A percentile compares a stretch with the other conserved stretches of the same genome.
Evolutionary conservation across 2,329 filamentous ascomycete genomes (phyloP).

Genomic region (Hymenoscyphus scutula): DNA sequence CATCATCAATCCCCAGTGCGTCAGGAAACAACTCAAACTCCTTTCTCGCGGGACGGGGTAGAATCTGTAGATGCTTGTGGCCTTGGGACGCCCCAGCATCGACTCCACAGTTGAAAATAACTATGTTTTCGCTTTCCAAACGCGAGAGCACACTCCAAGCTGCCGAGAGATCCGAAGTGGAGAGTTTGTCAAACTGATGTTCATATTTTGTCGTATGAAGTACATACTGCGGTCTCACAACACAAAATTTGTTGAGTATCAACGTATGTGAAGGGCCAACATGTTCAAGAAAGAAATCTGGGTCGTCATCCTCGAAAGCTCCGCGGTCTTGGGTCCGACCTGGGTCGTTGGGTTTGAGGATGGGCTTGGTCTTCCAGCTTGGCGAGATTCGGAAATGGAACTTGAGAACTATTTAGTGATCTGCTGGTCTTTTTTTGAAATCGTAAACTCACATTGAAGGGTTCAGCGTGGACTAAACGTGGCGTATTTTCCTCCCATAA

Average conservation of each 20-base stretch:
- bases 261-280: conserved; percentile 36
- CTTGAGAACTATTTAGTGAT: conserved; percentile 14
- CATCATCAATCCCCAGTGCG: conserved; percentile 5
- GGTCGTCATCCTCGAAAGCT: conserved; percentile 34
- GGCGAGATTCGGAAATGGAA: conserved; percentile 34
- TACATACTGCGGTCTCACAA: conserved; percentile 39
- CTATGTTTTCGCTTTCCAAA: conserved; percentile 35
- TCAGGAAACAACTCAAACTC: conserved; percentile 28
- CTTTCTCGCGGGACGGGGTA: conserved; percentile 34
- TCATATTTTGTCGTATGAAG: conserved; percentile 41
- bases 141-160: conserved; percentile 39
- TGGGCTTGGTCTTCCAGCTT: conserved; percentile 23
- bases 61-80: conserved; percentile 46
- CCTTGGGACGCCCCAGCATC: conserved; percentile 43
- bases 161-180: conserved; percentile 38
- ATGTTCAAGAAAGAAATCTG: conserved; percentile 34
- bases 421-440: not conserved
- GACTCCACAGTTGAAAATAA: conserved; percentile 46
- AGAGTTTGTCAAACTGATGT: conserved; percentile 40
- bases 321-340: conserved; percentile 28
- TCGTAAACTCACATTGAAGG: not conserved
- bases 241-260: conserved; percentile 40
- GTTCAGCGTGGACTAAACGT: not conserved
- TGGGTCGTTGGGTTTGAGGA: conserved; percentile 29
- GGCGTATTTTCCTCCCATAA: conserved; percentile 1